Evolutionary conservation across 208 protist genomes (phyloP).

Genomic region (Trypanosoma brucei): DNA sequence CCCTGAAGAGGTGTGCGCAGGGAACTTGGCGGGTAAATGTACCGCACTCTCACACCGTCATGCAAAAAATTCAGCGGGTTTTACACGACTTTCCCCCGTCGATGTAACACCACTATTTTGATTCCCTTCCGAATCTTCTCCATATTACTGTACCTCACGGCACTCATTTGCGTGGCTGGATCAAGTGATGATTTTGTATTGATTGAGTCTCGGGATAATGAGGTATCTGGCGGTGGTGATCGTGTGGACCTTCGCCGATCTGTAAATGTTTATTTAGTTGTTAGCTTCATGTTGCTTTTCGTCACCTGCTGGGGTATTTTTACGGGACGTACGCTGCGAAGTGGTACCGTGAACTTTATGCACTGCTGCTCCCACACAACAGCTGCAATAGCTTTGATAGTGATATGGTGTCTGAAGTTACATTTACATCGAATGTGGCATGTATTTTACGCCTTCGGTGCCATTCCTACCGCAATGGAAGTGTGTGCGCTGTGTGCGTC

Average conservation of each 20-base stretch:
- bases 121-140: conserved; percentile 49
- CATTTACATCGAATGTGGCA: conserved; percentile 58
- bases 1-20: no score
- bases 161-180: conserved; percentile 43
- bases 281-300: conserved; percentile 45
- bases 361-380: conserved; percentile 44
- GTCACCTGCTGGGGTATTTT: conserved; percentile 49
- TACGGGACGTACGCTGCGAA: conserved; percentile 61
- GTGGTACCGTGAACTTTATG: conserved; percentile 47
- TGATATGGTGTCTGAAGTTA: conserved; percentile 37
- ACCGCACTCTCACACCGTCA: conserved; percentile 7
- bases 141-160: conserved; percentile 50
- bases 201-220: conserved; percentile 23
- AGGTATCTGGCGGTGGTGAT: conserved; percentile 27
- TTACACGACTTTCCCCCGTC: conserved; percentile 23
- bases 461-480: conserved; percentile 66
- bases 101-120: conserved; percentile 42
- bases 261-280: conserved; percentile 39
- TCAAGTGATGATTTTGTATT: conserved; percentile 54
- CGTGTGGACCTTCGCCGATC: conserved; percentile 36
- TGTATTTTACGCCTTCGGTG: conserved; percentile 68
- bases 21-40: conserved; percentile 1
- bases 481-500: conserved; percentile 37
- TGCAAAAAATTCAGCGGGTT: conserved; percentile 5
- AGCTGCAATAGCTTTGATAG: conserved; percentile 52